Base-by-base conservation (phyloP, 2,329 filamentous ascomycete genomes). In the Scortechinia acanthostroma region DNA sequence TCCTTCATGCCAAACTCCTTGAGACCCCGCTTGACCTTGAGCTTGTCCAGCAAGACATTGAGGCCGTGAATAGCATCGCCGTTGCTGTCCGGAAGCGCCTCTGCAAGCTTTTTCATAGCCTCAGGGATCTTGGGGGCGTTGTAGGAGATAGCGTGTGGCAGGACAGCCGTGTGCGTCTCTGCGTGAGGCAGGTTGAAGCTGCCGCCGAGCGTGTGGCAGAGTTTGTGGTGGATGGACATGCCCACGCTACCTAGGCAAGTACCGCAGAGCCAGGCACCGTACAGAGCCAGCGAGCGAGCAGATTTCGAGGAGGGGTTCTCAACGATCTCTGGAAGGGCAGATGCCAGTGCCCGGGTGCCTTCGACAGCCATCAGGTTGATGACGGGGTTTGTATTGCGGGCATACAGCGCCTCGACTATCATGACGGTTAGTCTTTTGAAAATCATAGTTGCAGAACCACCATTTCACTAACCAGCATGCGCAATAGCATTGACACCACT, bases 171-270 rank as follows among this genome's bases (percentile, higher is more conserved):
- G 52, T 85, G 81, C 0, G 79, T 83, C 56, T 83, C 77, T 1
- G 80, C 77, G 48, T 86, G 80, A 0, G 80, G 77, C 4, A 86
- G 66, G 49, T 76, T 72, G 58, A 84, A 81, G 51, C 68, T 74
- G 4, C 80, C 81, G 20, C 80, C 80, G 1, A 84, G 64, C 0
- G 75, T 76, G 54, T 85, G 80, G 60, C 79, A 83, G 2, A 86
- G 69, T 56, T 85, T 86, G 59, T 85, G 80, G 54, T 85, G 81
- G 14, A 85, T 68, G 2, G 76, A 71, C 76, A 84, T 83, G 45
- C 71, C 71, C 2, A 77, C 74, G 47, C 64, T 73, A 4, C 78
- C 79, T 1, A 83, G 66, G 51, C 76, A 80, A 20, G 67, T 71
- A 22, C 77, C 78, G 51, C 77, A 83, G 1, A 84, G 71, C 77